Conservation (phyloP, 73 alveolate species). For the Paramecium sexaurelia region DNA sequence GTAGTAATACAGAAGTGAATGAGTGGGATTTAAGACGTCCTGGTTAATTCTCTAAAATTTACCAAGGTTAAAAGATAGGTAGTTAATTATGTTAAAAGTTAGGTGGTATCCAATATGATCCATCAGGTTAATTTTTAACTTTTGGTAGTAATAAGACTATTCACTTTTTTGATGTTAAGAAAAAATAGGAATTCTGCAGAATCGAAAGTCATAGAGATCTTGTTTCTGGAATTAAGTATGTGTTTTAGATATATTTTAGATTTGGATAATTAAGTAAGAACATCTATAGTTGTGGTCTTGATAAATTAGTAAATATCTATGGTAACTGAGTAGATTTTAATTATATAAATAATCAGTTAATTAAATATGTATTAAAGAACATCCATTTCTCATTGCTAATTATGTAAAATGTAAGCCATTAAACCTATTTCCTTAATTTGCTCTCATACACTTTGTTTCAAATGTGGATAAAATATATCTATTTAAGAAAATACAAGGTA, state of each 20-base stretch:
- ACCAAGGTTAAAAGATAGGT: not conserved
- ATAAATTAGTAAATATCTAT: constrained; percentile 23
- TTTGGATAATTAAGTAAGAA: not conserved
- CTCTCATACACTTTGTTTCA: constrained; percentile 35
- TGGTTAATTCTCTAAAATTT: not conserved
- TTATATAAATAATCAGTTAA: constrained; percentile 17
- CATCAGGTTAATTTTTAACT: constrained; percentile 33
- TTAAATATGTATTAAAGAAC: constrained; percentile 1
- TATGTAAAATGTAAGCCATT: constrained; percentile 34
- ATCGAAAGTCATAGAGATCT: constrained; percentile 21
- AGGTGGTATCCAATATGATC: constrained; percentile 24
- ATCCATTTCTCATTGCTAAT: not conserved
- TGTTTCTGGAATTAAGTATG: not conserved
- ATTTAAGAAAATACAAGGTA: constrained; percentile 42
- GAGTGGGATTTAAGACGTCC: constrained; percentile 43
- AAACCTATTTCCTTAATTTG: constrained; percentile 26
- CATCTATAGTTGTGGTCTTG: not conserved
- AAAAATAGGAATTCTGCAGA: not conserved
- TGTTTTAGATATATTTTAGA: not conserved
- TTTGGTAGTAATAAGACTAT: not conserved
- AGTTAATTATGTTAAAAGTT: not conserved
- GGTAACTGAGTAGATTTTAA: constrained; percentile 40
- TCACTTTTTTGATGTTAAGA: not conserved
- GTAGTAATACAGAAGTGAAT: not conserved
- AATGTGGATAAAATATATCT: constrained; percentile 23